Conservation (phyloP, 495 filamentous ascomycete species). For the Annulohypoxylon nitens region DNA sequence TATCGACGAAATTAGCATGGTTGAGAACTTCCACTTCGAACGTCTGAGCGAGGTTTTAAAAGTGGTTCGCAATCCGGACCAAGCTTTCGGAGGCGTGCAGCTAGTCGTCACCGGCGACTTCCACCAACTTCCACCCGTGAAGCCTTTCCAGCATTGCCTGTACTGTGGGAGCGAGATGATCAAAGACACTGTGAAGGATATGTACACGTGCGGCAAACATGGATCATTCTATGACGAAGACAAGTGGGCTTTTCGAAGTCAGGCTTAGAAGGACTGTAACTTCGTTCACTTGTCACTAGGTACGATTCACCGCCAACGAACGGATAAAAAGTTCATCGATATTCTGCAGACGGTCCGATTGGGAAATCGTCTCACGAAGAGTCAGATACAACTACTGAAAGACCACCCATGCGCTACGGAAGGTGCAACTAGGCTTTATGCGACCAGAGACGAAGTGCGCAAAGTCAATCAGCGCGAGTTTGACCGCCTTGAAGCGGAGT, state of each 20-base stretch:
- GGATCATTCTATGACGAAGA: conserved; percentile 52
- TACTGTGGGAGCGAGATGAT: conserved; percentile 76
- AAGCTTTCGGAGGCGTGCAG: conserved; percentile 86
- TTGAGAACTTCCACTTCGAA: conserved; percentile 67
- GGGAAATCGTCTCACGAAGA: neutral
- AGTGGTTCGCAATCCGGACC: conserved; percentile 60
- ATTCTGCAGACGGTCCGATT: conserved; percentile 60
- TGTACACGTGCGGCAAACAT: conserved; percentile 60
- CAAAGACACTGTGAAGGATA: conserved; percentile 77
- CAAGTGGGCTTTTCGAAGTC: conserved; percentile 57
- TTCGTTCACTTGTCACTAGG: conserved; percentile 59
- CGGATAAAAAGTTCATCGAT: conserved; percentile 60
- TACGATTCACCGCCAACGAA: conserved; percentile 65
- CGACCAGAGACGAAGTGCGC: conserved; percentile 58
- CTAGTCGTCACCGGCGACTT: conserved; percentile 96
- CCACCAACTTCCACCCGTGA: conserved; percentile 93
- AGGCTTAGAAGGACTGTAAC: conserved; percentile 54
- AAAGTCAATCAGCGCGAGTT: conserved; percentile 56
- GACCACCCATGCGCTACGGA: neutral
- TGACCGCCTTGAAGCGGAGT: conserved; percentile 49
- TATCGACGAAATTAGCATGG: conserved; percentile 64
- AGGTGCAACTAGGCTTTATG: conserved; percentile 62
- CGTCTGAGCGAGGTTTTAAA: conserved; percentile 66
- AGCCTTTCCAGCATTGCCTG: conserved; percentile 83
- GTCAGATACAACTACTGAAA: neutral